Percentiles rank a stretch among this genome's conserved stretches.
phyloP scores from a whole-genome alignment of 2,329 filamentous ascomycete genomes.

The Phyllosticta citrichinensis region DNA sequence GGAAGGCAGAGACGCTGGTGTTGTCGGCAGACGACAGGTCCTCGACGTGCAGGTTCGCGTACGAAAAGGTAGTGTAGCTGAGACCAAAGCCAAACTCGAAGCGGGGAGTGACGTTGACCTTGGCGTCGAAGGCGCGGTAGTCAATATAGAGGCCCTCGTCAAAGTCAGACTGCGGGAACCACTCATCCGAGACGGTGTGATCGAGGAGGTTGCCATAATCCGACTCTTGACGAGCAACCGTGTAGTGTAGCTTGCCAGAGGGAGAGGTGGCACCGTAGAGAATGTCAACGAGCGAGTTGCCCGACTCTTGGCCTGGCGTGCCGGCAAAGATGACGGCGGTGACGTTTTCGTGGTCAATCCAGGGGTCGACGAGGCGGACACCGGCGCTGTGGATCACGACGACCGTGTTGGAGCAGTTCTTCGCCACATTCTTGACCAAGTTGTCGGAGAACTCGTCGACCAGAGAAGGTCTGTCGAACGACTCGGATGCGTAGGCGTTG shows the following conservation, averaged over 20 bases:
- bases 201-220: conserved; percentile 56
- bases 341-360: conserved; percentile 22
- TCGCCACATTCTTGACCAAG: conserved; percentile 36
- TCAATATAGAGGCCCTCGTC: conserved; percentile 37
- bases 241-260: conserved; percentile 79
- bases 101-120: conserved; percentile 53
- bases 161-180: conserved; percentile 27
- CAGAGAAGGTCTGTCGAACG: conserved; percentile 31
- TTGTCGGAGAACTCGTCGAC: conserved; percentile 33
- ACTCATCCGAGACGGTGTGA: conserved; percentile 17
- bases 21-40: conserved; percentile 20
- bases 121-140: conserved; percentile 39
- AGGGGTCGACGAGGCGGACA: conserved; percentile 22
- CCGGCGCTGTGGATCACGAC: conserved; percentile 35
- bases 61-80: conserved; percentile 55
- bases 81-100: conserved; percentile 60
- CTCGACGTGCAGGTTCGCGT: conserved; percentile 41
- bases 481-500: conserved; percentile 43
- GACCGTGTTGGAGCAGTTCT: conserved; percentile 40
- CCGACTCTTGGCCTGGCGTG: conserved; percentile 21
- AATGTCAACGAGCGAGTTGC: conserved; percentile 19
- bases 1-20: neutral
- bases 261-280: conserved; percentile 45
- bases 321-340: conserved; percentile 23
- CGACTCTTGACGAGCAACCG: conserved; percentile 60